Base-by-base conservation (phyloP, 164 flowering plant species). In the Berberis thunbergii region DNA sequence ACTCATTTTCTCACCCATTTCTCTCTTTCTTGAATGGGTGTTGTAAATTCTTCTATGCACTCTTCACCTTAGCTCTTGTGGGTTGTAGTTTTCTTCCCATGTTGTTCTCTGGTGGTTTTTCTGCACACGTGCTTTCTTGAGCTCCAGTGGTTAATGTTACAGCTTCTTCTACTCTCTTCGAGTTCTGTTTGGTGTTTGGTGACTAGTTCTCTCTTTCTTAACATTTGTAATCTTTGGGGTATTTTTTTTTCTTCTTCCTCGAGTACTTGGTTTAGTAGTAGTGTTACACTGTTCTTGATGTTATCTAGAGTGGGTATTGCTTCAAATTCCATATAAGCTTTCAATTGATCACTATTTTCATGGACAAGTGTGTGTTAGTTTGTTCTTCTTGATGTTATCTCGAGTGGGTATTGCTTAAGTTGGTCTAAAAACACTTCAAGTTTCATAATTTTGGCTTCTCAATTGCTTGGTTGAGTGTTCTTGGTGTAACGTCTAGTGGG, bases 401-500 rank as follows among this genome's bases (percentile, higher is more conserved):
- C 26, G 26, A 26, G 26, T 26, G 26, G 26, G 26, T 26, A 26
- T 26, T 26, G 26, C 26, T 26, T 26, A 26, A 26, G 26, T 26
- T 26, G 26, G 26, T 26, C 26, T 26, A 26, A 26, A 26, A 26
- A 26, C 26, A 26, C 26, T 26, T 26, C 26, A 26, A 26, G 26
- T 26, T 26, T 26, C 26, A 26, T 26, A 26, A 26, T 26, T 26
- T 26, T 26, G 26, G 26, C 26, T 52, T 52, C 4, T 7, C 11
- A 6, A 26, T 52, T 52, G 11, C 12, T 1, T 52, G 11, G 13
- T 52, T 52, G 8, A 6, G n/a, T 52, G 6, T 6, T 38, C 42
- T 56, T 52, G 45, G 6, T 64, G 53, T 59, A 4, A 38, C 43
- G 57, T 61, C 9, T 12, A 49, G 53, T 44, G 67, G 43, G 63